Conservation (phyloP, 495 filamentous ascomycete genomes). For the Hypoxylon lienhwacheense region DNA sequence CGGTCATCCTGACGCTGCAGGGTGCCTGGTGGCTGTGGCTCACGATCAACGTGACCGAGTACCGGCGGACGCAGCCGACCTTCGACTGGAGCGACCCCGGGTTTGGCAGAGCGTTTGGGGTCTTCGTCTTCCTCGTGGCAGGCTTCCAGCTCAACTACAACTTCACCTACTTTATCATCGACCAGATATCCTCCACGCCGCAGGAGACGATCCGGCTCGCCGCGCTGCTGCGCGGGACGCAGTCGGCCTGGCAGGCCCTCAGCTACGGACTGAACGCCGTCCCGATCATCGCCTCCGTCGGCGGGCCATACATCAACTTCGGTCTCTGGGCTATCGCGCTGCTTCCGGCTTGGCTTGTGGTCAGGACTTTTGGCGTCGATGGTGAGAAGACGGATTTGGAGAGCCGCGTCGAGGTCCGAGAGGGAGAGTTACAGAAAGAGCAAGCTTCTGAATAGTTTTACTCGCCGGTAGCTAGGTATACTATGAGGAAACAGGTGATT, state of each 20-base stretch:
- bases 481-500: too few relatives aligned
- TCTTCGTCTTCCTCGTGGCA: conserved; percentile 60
- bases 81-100: conserved; percentile 61
- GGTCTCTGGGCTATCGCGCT: conserved; percentile 61
- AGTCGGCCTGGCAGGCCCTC: conserved; percentile 64
- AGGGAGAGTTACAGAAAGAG: conserved; percentile 3
- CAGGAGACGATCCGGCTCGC: conserved; percentile 63
- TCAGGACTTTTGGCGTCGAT: conserved; percentile 52
- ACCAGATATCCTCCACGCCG: conserved; percentile 57
- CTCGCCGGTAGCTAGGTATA: background rate
- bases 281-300: conserved; percentile 59
- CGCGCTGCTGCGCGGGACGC: conserved; percentile 61
- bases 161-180: conserved; percentile 65
- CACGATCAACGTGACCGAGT: conserved; percentile 57
- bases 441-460: background rate
- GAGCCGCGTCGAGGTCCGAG: conserved; percentile 3
- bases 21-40: conserved; percentile 67
- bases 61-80: conserved; percentile 50
- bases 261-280: conserved; percentile 62
- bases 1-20: conserved; percentile 53
- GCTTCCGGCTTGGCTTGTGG: conserved; percentile 60
- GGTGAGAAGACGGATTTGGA: conserved; percentile 12
- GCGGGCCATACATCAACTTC: conserved; percentile 65
- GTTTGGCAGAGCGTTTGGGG: conserved; percentile 59
- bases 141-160: conserved; percentile 68